These are phyloP conservation scores for Yamadazyma tumulicola DNA, from an alignment of 805 yeast species.

Conservation along the genomic window DNA sequence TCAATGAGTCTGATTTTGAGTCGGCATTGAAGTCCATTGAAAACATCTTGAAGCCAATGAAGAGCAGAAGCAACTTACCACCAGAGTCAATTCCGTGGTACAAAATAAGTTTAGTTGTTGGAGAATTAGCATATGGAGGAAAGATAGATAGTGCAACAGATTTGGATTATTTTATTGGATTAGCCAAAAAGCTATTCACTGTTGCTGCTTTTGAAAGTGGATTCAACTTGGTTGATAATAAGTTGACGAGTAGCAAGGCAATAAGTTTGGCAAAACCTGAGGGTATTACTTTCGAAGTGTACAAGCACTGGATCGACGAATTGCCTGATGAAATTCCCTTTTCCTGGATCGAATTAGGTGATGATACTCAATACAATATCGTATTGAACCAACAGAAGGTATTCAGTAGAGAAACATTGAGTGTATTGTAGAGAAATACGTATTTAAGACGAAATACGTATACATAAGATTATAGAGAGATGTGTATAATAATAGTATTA, in stretches of 20 bases:
- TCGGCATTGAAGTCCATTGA: slow-evolving; percentile 46
- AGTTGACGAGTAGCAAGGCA: slow-evolving; percentile 11
- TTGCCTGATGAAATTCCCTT: slow-evolving; percentile 55
- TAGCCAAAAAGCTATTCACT: slow-evolving; percentile 40
- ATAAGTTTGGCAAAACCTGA: slow-evolving; percentile 45
- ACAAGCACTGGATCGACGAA: slow-evolving; percentile 45
- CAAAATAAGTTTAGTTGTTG: slow-evolving; percentile 36
- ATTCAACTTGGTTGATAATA: slow-evolving; percentile 40
- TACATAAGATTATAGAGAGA: too few species aligned
- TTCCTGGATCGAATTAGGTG: slow-evolving; percentile 50
- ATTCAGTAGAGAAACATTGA: too few species aligned
- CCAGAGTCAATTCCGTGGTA: slow-evolving; percentile 27
- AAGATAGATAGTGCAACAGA: slow-evolving; percentile 48
- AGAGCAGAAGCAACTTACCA: slow-evolving; percentile 32
- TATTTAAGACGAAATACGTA: too few species aligned
- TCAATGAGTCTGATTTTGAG: slow-evolving; percentile 68
- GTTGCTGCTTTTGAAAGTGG: slow-evolving; percentile 35
- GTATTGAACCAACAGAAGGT: too few species aligned
- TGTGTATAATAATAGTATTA: too few species aligned
- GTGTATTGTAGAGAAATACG: too few species aligned
- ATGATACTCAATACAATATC: too few species aligned
- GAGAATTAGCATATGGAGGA: slow-evolving; percentile 64
- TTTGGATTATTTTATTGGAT: slow-evolving; percentile 24
- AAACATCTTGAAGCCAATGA: slow-evolving; percentile 33
- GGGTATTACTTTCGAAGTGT: slow-evolving; percentile 30